These are phyloP conservation scores for Kockovaella imperatae DNA, from an alignment of 768 basidiomycete genomes.

Conservation along the genomic window DNA sequence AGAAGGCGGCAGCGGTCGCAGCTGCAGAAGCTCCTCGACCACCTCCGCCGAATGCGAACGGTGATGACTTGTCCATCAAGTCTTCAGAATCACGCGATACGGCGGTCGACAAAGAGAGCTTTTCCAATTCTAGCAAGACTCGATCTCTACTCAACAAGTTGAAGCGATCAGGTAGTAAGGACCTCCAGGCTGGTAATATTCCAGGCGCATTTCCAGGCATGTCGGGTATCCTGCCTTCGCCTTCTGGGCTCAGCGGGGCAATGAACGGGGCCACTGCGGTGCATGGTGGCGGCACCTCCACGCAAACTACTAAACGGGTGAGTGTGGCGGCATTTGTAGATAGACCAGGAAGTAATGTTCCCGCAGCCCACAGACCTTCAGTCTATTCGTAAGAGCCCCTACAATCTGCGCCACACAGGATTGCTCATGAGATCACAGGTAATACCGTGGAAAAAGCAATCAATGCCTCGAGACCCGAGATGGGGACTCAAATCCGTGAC, in stretches of 20 bases:
- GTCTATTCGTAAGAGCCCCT: slow-evolving; percentile 25
- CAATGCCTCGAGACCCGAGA: slow-evolving; percentile 45
- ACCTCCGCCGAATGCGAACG: not conserved
- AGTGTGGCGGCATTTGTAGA: not conserved
- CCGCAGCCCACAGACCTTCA: slow-evolving; percentile 23
- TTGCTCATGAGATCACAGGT: slow-evolving; percentile 5
- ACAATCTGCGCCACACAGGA: not conserved
- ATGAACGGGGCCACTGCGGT: slow-evolving; percentile 1
- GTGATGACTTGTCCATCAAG: not conserved
- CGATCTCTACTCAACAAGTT: slow-evolving; percentile 11
- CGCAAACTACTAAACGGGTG: slow-evolving; percentile 4
- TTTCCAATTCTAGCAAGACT: slow-evolving; percentile 1
- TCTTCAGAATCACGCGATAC: not conserved
- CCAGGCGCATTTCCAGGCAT: not conserved
- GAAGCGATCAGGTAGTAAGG: slow-evolving; percentile 3
- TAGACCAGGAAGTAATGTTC: not conserved
- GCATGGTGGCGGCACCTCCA: slow-evolving; percentile 1
- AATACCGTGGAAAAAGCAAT: slow-evolving; percentile 34
- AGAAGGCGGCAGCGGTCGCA: slow-evolving; percentile 11
- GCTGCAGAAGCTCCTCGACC: not conserved
- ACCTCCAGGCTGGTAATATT: not conserved
- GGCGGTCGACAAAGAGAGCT: not conserved
- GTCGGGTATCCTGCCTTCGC: not conserved
- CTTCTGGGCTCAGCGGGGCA: slow-evolving; percentile 1
- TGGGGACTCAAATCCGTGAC: slow-evolving; percentile 38